Base-by-base conservation (phyloP, 768 basidiomycete species). In the Termitomyces sp. region DNA sequence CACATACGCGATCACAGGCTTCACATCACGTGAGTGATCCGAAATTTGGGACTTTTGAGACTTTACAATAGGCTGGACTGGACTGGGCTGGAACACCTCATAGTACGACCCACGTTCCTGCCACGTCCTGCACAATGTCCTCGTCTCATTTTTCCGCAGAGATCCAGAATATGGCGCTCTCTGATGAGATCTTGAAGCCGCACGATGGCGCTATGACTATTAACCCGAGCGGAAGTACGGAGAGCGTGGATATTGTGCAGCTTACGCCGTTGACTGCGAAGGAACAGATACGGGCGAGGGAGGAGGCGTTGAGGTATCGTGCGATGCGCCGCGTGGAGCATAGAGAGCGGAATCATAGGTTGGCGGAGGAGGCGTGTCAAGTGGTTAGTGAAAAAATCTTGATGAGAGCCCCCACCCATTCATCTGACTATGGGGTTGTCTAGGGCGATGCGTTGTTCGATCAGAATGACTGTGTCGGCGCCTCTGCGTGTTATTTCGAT, bases 391-490 rank as follows among this genome's bases (percentile, higher is more conserved):
- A n/a, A n/a, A 26, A 27, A 39, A 18, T 41, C 14, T 44, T 43
- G 48, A 14, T 46, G 16, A 44, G 16, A 8, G 29, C 34, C 18
- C 18, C 16, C 10, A 24, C 18, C 20, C 10, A n/a, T n/a, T 46
- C 43, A 14, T 47, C 49, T 61, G 50, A 61, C 49, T 9, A 37
- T 34, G 10, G 18, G n/a, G n/a, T 26, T 20, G 22, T 14, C 27
- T 32, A 77, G 76, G 76, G 71, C 36, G 73, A 76, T 51, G 64
- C 64, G n/a, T 53, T 72, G 9, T 65, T 68, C 31, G 63, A 67
- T 22, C 61, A 64, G 8, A 65, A 62, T 10, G 69, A 75, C 26
- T 74, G 68, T 60, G 65, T 67, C 44, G 70, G 67, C 31, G 72
- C 75, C 14, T 67, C 65, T 22, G 59, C 65, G 12, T 67, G 67